These are phyloP conservation scores for Pseudozyma sp. DNA, from an alignment of 1,284 basidiomycete species.

Conservation along the genomic window DNA sequence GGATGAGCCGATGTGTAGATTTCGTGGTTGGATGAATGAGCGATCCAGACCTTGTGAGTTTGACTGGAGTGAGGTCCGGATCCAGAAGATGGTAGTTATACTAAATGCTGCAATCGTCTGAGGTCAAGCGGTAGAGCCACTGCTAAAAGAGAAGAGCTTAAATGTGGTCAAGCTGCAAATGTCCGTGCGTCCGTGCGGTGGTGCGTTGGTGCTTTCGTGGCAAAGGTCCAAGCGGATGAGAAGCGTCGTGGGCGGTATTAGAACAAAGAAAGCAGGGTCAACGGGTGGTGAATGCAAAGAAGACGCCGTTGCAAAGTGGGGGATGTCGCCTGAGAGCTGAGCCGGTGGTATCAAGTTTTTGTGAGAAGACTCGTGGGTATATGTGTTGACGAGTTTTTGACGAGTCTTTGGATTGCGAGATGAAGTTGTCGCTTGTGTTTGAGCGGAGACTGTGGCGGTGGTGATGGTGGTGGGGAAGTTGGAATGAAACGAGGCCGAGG, in stretches of 20 bases:
- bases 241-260: not conserved
- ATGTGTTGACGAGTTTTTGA: no score
- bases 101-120: not conserved
- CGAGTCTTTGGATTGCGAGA: not conserved
- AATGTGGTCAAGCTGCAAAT: not conserved
- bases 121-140: not conserved
- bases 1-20: not conserved
- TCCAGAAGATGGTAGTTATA: not conserved
- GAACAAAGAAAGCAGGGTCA: not conserved
- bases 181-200: not conserved
- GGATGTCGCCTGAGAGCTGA: not conserved
- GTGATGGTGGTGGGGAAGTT: not conserved
- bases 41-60: slow-evolving; percentile 5
- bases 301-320: not conserved
- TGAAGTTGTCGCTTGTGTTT: not conserved
- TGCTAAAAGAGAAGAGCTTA: not conserved
- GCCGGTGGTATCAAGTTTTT: not conserved
- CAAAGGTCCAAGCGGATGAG: not conserved
- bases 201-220: not conserved
- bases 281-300: not conserved
- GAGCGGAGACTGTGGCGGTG: not conserved
- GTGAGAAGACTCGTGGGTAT: no score
- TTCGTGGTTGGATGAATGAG: not conserved
- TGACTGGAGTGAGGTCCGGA: slow-evolving; percentile 4
- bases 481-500: not conserved